Evolutionary conservation across 345 rosid genomes (phyloP).

Genomic region (Dimocarpus longan): DNA sequence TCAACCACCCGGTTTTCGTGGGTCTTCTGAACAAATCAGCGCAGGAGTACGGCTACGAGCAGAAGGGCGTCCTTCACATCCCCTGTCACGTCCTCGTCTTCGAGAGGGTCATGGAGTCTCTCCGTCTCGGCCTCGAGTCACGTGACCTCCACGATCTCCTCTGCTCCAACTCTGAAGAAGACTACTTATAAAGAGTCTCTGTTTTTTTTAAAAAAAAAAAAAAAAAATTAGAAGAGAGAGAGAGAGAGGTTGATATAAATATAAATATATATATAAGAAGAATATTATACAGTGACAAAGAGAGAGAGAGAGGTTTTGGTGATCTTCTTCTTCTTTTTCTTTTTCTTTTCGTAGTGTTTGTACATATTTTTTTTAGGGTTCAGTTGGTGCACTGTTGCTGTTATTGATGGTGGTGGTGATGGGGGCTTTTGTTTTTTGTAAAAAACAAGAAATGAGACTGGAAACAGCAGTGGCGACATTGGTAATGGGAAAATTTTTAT

Average conservation of each 20-base stretch:
- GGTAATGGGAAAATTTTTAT: neutral
- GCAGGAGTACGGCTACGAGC: constrained; percentile 94
- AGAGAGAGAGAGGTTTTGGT: neutral
- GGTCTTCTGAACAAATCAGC: constrained; percentile 80
- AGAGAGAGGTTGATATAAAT: constrained; percentile 2
- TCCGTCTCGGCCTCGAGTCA: constrained; percentile 71
- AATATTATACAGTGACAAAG: neutral
- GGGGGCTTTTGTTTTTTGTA: neutral
- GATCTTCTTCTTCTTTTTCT: neutral
- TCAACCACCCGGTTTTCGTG: constrained; percentile 82
- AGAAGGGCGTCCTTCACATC: constrained; percentile 82
- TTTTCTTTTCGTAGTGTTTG: neutral
- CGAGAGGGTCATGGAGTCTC: constrained; percentile 80
- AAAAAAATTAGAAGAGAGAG: neutral
- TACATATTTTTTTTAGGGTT: constrained; percentile 3
- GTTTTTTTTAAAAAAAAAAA: neutral
- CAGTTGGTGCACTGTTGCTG: constrained; percentile 3
- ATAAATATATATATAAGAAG: neutral
- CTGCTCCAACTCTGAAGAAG: constrained; percentile 20
- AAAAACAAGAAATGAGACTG: neutral
- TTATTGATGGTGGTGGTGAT: neutral
- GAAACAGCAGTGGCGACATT: neutral
- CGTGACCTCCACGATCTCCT: constrained; percentile 53
- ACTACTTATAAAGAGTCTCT: neutral
- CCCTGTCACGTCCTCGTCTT: constrained; percentile 88